Conservation (phyloP, 2,329 filamentous ascomycete genomes). For the Cordyceps tenuipes region DNA sequence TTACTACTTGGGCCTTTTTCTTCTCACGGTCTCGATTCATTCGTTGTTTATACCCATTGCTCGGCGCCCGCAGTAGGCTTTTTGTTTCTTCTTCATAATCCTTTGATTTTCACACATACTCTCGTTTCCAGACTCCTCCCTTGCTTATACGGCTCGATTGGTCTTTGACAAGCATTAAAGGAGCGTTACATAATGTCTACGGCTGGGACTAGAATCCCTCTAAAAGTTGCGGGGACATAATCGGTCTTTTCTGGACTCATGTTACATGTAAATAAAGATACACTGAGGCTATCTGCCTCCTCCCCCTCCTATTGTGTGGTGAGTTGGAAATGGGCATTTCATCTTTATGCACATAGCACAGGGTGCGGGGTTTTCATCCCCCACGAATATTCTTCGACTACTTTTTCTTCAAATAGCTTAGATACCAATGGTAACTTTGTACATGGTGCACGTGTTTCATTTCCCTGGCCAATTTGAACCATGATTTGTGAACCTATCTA, state of each 20-base stretch:
- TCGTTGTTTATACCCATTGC: slow-evolving; percentile 12
- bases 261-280: slow-evolving; percentile 4
- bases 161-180: background rate
- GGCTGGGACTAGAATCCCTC: background rate
- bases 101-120: background rate
- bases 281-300: background rate
- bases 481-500: no score
- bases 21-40: background rate
- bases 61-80: slow-evolving; percentile 6
- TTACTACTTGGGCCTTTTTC: background rate
- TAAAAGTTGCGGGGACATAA: background rate
- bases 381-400: slow-evolving; percentile 8
- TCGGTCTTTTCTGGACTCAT: background rate
- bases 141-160: background rate
- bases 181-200: slow-evolving; percentile 8
- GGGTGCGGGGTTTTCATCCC: background rate
- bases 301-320: background rate
- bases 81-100: background rate
- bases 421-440: slow-evolving; percentile 17
- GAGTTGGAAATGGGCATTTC: slow-evolving; percentile 6
- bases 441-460: background rate
- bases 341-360: slow-evolving; percentile 10
- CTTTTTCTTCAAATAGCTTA: slow-evolving; percentile 18
- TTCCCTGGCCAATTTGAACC: background rate
- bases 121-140: background rate